These are phyloP conservation scores for Rhizopogon sp. DNA, from an alignment of 768 basidiomycete species.

Conservation along the genomic window DNA sequence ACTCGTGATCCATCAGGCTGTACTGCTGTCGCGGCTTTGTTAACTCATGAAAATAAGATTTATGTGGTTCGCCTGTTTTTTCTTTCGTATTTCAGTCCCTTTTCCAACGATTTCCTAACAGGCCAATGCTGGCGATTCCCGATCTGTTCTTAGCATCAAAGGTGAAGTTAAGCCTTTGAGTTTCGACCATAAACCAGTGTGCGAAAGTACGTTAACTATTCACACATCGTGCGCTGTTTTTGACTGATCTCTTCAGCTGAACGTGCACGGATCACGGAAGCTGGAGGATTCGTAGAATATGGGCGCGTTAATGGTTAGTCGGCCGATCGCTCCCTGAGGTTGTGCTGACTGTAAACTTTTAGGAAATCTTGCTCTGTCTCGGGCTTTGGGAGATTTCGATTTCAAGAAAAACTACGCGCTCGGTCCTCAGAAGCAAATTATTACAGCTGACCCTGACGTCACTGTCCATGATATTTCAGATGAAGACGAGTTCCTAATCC, in stretches of 20 bases:
- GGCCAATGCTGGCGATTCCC: constrained; percentile 98
- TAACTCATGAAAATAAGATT: constrained; percentile 75
- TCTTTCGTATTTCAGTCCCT: not conserved
- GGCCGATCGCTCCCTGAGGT: not conserved
- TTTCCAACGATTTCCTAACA: constrained; percentile 26
- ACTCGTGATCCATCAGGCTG: constrained; percentile 92
- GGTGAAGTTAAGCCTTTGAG: constrained; percentile 88
- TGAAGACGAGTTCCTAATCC: constrained; percentile 94
- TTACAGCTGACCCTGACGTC: constrained; percentile 92
- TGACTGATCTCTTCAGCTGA: constrained; percentile 49
- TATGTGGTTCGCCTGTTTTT: constrained; percentile 57
- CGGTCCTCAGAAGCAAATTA: constrained; percentile 85
- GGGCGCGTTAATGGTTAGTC: constrained; percentile 92
- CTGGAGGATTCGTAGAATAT: constrained; percentile 95
- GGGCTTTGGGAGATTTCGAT: constrained; percentile 96
- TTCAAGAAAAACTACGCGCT: constrained; percentile 92
- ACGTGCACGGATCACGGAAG: constrained; percentile 77
- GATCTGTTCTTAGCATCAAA: constrained; percentile 80
- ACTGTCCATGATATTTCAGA: constrained; percentile 72
- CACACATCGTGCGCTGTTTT: constrained; percentile 1
- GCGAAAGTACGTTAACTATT: constrained; percentile 51
- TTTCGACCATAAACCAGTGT: constrained; percentile 93
- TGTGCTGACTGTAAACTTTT: not conserved
- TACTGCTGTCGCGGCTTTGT: constrained; percentile 85
- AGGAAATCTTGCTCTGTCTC: constrained; percentile 94